Base-by-base conservation (phyloP, 106 monocot species). In the Gastrodia elata region DNA sequence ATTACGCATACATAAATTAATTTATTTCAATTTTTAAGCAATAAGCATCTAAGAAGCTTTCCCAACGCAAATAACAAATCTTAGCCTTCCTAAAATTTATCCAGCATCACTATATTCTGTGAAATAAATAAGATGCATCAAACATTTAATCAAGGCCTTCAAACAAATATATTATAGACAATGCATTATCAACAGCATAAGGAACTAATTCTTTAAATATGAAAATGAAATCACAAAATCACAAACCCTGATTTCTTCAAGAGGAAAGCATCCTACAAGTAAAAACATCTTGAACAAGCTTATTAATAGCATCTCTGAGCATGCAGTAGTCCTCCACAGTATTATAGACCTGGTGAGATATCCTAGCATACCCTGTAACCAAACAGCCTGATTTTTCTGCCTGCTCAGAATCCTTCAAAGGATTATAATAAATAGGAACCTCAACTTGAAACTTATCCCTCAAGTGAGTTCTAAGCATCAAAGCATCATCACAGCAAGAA, bases 301-400 rank as follows among this genome's bases (percentile, higher is more conserved):
- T 82, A 43, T 80, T 77, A 40, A 90, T 43, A 0, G 82, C 86
- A 71, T 87, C 84, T 35, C 84, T 90, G 24, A 90, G 71, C 38
- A 58, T 78, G 48, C 74, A 37, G 43, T 87, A 90, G 7, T 90
- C 90, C 10, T 80, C 78, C 64, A 64, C 78, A 38, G 82, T 82
- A 73, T 90, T 90, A 68, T 90, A 90, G 33, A 90, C 86, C 80
- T 90, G 87, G 70, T 87, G 80, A 30, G 90, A 90, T 55, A 90
- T 90, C 58, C 90, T 84, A 20, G 73, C 84, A 33, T 76, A 90
- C 18, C 80, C 90, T 1, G 87, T 84, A 18, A 90, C 65, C 6
- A 49, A 20, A 69, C 71, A 46, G 18, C 35, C 22, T 28, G 24
- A 35, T 46, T 74, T 32, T 68, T 67, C 27, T 43, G 52, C 6